Base-by-base conservation (phyloP, 2,329 filamentous ascomycete genomes). In the Chrysosporium queenslandicum region DNA sequence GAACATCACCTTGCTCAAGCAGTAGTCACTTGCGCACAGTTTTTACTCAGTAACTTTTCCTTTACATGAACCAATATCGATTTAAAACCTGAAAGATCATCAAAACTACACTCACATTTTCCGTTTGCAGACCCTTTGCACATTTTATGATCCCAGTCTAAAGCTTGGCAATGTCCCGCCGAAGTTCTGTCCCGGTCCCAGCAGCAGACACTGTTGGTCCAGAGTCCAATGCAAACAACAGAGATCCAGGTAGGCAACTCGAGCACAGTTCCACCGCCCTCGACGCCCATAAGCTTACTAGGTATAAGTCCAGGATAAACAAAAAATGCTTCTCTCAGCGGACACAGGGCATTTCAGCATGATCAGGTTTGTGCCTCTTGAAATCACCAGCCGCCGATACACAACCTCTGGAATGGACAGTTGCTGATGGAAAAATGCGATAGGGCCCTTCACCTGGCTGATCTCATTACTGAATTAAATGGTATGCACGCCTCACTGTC, bases 301-400 rank as follows among this genome's bases (percentile, higher is more conserved):
- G 4, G 8, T 14, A 23, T n/a, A 55, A 72, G 72, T 64, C 51
- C 72, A 74, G 57, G 68, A 72, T 59, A 74, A 74, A 62, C 74
- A 76, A 60, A 74, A 71, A 55, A 71, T 70, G 62, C 68, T 75
- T 39, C 68, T 76, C 34, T 69, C 70, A 6, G 63, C 69, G 29
- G 73, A 76, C 18, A 47, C 68, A 4, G 73, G 74, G 18, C 74
- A 76, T 59, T 76, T 76, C 59, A 75, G 72, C 59, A 64, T 76
- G 68, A 65, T 76, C 56, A 74, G 66, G 73, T 74, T 46, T 56
- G 68, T 62, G 23, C 23, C n/a, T 39, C 30, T 36, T 49, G 50
- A 4, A 14, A 18, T 23, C 32, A 21, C 27, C n/a, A 36, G 30
- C n/a, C n/a, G n/a, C n/a, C n/a, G n/a, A n/a, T n/a, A n/a, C n/a